Base-by-base conservation (phyloP, 345 rosid species). In the Syzygium oleosum region DNA sequence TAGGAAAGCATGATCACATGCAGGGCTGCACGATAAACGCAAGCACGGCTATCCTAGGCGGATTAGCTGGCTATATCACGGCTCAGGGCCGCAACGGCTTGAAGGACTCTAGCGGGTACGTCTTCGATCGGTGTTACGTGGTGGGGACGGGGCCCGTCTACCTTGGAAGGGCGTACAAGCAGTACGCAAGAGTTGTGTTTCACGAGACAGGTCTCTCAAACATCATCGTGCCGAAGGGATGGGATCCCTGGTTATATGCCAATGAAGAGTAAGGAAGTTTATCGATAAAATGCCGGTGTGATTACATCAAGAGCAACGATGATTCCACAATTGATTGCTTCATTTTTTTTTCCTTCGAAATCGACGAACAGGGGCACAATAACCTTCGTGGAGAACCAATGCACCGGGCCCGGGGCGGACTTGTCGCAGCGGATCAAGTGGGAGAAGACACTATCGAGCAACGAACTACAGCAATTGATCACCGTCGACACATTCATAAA, bases 111-210 rank as follows among this genome's bases (percentile, higher is more conserved):
- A 86, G 85, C 49, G 94, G 93, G 21, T 92, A 84, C 58, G 91
- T 92, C 78, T 94, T 94, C 86, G 46, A 46, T 2, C 52, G 34
- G 4, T 89, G 94, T 52, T 13, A 9, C 1, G 88, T 93, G 29
- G n/a, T n/a, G 21, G 95, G 93, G 51, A 43, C 58, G 27, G 93
- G 93, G 29, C 86, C 85, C 5, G 68, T 90, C 6, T 88, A 53
- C 22, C 85, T 93, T 2, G 95, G 95, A 54, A 91, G 95, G 88
- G 94, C 95, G 14, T 92, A 89, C 21, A 10, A 87, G 59, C 10
- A 2, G 23, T 86, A 88, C 51, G 91, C 95, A 6, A 91, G 91
- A 52, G 93, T 92, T 14, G 17, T 91, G 51, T 91, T 94, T 51
- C 61, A 91, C 46, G 14, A 51, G 77, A 79, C 93, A 3, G 3